Conservation (phyloP, 768 basidiomycete genomes). For the Solioccasus polychromus region DNA sequence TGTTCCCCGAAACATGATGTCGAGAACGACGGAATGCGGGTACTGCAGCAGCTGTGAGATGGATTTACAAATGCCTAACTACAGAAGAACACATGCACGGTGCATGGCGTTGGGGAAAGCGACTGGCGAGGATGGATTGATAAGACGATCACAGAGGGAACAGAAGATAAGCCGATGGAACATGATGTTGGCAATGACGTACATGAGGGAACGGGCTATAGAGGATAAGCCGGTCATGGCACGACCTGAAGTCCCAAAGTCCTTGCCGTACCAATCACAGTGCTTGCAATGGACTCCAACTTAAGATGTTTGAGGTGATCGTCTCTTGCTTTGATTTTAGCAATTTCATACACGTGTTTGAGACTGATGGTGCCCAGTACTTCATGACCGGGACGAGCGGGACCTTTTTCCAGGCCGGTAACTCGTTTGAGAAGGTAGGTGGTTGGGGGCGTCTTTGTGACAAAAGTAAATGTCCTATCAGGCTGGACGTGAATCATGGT, state of each 20-base stretch:
- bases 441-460: constrained; percentile 88
- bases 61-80: constrained; percentile 25
- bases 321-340: constrained; percentile 93
- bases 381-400: constrained; percentile 78
- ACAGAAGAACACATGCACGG: constrained; percentile 18
- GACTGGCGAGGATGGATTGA: constrained; percentile 17
- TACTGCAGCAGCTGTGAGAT: constrained; percentile 17
- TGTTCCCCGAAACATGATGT: constrained; percentile 32
- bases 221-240: constrained; percentile 48
- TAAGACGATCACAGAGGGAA: constrained; percentile 21
- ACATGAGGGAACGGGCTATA: constrained; percentile 20
- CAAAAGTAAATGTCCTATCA: constrained; percentile 92
- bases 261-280: constrained; percentile 84
- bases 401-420: constrained; percentile 87
- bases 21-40: constrained; percentile 24
- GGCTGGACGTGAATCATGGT: constrained; percentile 93
- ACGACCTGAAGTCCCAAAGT: constrained; percentile 90
- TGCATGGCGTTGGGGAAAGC: constrained; percentile 11
- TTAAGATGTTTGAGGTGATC: constrained; percentile 83
- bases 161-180: constrained; percentile 22
- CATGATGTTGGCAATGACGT: constrained; percentile 21
- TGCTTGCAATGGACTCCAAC: constrained; percentile 84
- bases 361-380: constrained; percentile 79
- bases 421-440: constrained; percentile 90
- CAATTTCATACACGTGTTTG: constrained; percentile 98